Base-by-base conservation (phyloP, 495 filamentous ascomycete genomes). In the Penicillium paxilli region DNA sequence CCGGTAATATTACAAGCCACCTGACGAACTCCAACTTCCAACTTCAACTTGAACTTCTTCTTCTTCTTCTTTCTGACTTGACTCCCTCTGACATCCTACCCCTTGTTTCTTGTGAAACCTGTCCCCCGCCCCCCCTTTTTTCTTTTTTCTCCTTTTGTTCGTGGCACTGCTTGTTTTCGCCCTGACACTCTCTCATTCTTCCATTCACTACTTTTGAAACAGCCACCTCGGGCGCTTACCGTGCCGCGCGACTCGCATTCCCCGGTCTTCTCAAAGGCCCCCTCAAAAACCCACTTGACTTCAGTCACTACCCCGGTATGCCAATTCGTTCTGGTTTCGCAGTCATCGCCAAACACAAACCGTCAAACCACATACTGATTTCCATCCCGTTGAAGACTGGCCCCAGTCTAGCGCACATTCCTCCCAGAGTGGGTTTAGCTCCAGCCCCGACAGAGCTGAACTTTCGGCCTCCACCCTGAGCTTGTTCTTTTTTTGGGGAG, bases 1-100 rank as follows among this genome's bases (percentile, higher is more conserved):
- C 54, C 45, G 20, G 62, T 59, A 63, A 65, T 56, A 63, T 65
- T 63, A 67, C 64, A 54, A 60, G 62, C 64, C 64, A 64, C 63
- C 55, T 63, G 51, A 64, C 60, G 60, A 57, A 55, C 38, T 45
- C 35, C 30, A 57, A 63, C 55, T 60, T 55, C 59, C 56, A 56
- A 55, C 63, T 54, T 47, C 58, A 61, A 54, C 47, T 16, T 38
- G n/a, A 44, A 21, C 47, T 46, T 52, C 58, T 44, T 30, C 49
- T 40, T 44, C 49, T 47, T 44, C 54, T 50, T 49, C 53, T 52
- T 47, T 23, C 45, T 54, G 42, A 21, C 30, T 41, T 59, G n/a
- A n/a, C n/a, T n/a, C n/a, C n/a, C n/a, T n/a, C n/a, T n/a, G n/a
- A n/a, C n/a, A n/a, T n/a, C n/a, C n/a, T n/a, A n/a, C n/a, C n/a